Conservation (phyloP, 352 stramenopile species). For the Sclerospora graminicola region DNA sequence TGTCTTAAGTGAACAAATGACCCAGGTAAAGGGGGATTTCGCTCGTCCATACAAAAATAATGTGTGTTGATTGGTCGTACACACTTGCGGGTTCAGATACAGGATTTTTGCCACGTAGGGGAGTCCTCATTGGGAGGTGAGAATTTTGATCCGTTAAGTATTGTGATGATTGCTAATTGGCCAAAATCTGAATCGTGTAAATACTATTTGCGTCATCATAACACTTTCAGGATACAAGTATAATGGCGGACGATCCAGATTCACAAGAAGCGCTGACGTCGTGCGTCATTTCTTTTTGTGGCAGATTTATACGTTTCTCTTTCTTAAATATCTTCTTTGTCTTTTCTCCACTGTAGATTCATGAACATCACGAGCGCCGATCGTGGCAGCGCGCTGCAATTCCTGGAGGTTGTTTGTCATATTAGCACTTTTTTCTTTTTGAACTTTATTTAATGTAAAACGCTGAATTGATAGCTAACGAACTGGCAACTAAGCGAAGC, state of each 20-base stretch:
- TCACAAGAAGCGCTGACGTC: conserved; percentile 32
- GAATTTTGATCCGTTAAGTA: too few relatives aligned
- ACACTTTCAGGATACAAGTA: too few relatives aligned
- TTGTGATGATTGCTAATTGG: too few relatives aligned
- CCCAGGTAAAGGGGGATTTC: too few relatives aligned
- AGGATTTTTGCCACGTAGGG: too few relatives aligned
- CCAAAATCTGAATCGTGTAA: too few relatives aligned
- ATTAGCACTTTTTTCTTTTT: conserved; percentile 1
- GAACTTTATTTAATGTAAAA: conserved; percentile 4
- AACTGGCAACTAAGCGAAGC: conserved; percentile 70
- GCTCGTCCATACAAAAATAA: too few relatives aligned
- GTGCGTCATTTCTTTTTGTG: conserved; percentile 16
- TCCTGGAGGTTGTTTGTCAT: conserved; percentile 39
- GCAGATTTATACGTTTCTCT: background rate
- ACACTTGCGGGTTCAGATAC: too few relatives aligned
- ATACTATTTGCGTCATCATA: too few relatives aligned
- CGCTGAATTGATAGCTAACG: conserved; percentile 33
- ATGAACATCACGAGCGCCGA: conserved; percentile 80
- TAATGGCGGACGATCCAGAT: conserved; percentile 13
- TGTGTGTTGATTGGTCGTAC: too few relatives aligned
- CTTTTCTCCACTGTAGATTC: conserved; percentile 34
- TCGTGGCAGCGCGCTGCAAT: conserved; percentile 52
- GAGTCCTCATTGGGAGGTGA: too few relatives aligned
- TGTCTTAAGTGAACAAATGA: too few relatives aligned
- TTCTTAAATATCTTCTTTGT: background rate